These are phyloP conservation scores for Trypanosoma caninum DNA, from an alignment of 208 protist genomes.

Conservation along the genomic window DNA sequence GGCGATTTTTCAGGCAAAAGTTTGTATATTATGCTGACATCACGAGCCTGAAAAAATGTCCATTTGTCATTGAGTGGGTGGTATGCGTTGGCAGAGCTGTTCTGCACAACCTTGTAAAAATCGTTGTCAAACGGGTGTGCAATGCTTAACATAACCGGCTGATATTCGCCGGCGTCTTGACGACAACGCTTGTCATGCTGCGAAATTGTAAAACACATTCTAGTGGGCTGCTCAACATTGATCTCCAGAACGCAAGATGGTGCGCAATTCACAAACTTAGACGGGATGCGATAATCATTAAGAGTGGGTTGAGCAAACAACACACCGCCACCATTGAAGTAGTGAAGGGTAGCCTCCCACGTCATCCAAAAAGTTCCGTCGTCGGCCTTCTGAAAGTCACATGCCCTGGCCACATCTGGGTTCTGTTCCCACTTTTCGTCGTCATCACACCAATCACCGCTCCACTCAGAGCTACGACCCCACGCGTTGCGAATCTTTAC, in stretches of 20 bases:
- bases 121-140: conserved; percentile 43
- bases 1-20: conserved; percentile 49
- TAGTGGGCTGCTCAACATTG: conserved; percentile 50
- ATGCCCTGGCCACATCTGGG: conserved; percentile 62
- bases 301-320: conserved; percentile 56
- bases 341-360: conserved; percentile 66
- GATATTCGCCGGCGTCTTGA: conserved; percentile 39
- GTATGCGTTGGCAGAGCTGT: conserved; percentile 64
- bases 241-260: conserved; percentile 73
- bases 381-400: conserved; percentile 48
- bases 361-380: conserved; percentile 85
- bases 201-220: conserved; percentile 69
- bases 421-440: conserved; percentile 71
- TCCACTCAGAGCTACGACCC: conserved; percentile 62
- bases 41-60: conserved; percentile 77
- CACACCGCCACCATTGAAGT: conserved; percentile 84
- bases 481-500: conserved; percentile 79
- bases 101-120: conserved; percentile 67
- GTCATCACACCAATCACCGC: conserved; percentile 67
- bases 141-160: conserved; percentile 83
- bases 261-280: conserved; percentile 54
- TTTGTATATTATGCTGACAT: conserved; percentile 69
- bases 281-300: conserved; percentile 80
- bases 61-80: conserved; percentile 66
- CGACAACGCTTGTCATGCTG: conserved; percentile 68